Percentiles rank a stretch among this genome's conserved stretches.
These are phyloP conservation scores for Alternaria atra DNA, from an alignment of 2,329 filamentous ascomycete genomes.

Conservation along the genomic window DNA sequence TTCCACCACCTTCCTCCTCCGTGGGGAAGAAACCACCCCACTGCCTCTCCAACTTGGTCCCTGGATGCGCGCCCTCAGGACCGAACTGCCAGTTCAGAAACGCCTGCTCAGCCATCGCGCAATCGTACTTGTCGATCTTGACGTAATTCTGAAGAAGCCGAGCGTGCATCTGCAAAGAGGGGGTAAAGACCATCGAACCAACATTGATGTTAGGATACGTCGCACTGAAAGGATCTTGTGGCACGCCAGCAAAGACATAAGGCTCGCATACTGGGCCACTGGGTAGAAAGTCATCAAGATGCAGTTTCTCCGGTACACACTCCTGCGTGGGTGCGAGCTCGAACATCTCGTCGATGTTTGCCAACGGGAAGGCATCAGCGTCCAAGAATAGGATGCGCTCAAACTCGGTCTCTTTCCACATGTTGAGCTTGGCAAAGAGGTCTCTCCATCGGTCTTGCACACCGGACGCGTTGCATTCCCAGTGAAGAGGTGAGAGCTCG, in stretches of 20 bases:
- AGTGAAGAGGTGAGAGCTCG: conserved; percentile 40
- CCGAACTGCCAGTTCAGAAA: conserved; percentile 48
- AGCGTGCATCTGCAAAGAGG: conserved; percentile 40
- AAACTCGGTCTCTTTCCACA: conserved; percentile 48
- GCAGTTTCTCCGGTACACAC: conserved; percentile 34
- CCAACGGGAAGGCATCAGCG: conserved; percentile 45
- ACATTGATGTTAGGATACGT: conserved; percentile 40
- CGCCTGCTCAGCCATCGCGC: conserved; percentile 45
- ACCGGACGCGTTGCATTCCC: conserved; percentile 35
- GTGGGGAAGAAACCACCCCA: conserved; percentile 42
- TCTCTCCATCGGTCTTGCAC: conserved; percentile 43
- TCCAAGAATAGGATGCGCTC: conserved; percentile 45
- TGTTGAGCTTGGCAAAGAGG: conserved; percentile 49
- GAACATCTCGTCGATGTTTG: conserved; percentile 44
- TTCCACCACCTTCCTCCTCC: conserved; percentile 31
- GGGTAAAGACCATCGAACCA: conserved; percentile 44
- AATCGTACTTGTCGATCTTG: conserved; percentile 43
- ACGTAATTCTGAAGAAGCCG: conserved; percentile 45
- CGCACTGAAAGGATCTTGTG: conserved; percentile 26
- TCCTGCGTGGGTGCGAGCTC: conserved; percentile 28
- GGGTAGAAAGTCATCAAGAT: conserved; percentile 34
- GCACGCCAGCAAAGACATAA: conserved; percentile 41
- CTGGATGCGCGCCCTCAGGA: conserved; percentile 39
- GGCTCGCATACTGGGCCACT: conserved; percentile 39
- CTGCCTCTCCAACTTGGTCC: conserved; percentile 31